Conservation (phyloP, 2,329 filamentous ascomycete genomes). For the Sphaceloma murrayae region DNA sequence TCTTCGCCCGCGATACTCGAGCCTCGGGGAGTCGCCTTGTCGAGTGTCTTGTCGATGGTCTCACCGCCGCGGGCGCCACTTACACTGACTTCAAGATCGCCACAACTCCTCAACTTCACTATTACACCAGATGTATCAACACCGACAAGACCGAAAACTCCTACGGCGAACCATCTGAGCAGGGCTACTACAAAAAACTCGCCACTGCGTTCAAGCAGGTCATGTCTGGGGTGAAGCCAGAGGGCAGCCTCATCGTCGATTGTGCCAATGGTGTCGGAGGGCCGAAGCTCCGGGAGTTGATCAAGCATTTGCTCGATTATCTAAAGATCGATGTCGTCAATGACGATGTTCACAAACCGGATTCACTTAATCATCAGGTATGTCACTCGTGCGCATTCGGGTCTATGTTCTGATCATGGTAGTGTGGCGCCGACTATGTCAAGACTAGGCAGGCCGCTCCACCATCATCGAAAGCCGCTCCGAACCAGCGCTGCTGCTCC, state of each 20-base stretch:
- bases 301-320: slow-evolving; percentile 71
- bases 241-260: slow-evolving; percentile 72
- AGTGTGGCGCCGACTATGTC: slow-evolving; percentile 94
- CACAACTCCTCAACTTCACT: slow-evolving; percentile 96
- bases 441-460: slow-evolving; percentile 94
- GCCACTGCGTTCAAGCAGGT: slow-evolving; percentile 73
- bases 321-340: slow-evolving; percentile 84
- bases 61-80: slow-evolving; percentile 65
- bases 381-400: slow-evolving; percentile 24
- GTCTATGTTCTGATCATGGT: slow-evolving; percentile 9
- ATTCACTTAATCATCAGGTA: slow-evolving; percentile 80
- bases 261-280: slow-evolving; percentile 96
- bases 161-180: slow-evolving; percentile 81
- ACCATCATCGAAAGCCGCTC: slow-evolving; percentile 65
- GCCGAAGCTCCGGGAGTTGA: slow-evolving; percentile 74
- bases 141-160: slow-evolving; percentile 77
- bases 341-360: slow-evolving; percentile 83
- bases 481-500: slow-evolving; percentile 74
- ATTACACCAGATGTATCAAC: slow-evolving; percentile 88
- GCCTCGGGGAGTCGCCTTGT: slow-evolving; percentile 82
- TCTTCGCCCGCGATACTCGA: slow-evolving; percentile 86
- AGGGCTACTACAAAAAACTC: slow-evolving; percentile 92
- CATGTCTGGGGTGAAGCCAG: slow-evolving; percentile 64
- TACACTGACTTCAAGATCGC: slow-evolving; percentile 80
- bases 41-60: slow-evolving; percentile 64